Base-by-base conservation (phyloP, 1,284 basidiomycete species). In the Ceratorhiza oryzae-sativae region DNA sequence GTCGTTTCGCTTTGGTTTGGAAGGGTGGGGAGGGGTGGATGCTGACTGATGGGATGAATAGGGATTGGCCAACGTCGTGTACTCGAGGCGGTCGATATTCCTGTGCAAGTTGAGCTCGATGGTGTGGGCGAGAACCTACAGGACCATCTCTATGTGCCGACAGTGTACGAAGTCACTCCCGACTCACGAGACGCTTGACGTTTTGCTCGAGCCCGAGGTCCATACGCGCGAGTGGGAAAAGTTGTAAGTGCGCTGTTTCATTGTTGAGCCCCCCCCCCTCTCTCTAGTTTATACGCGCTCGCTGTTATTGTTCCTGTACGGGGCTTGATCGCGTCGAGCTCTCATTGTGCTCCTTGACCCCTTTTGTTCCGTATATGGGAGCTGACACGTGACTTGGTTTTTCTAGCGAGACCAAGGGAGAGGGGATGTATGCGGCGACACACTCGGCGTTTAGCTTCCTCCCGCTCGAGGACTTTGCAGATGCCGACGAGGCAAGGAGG, bases 51-150 rank as follows among this genome's bases (percentile, higher is more conserved):
- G n/a, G 42, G 30, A 45, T 45, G 42, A 10, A 74, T 75, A 36
- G 78, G 85, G 10, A 80, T 86, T 65, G 86, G 86, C 0, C 80
- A 82, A 58, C 74, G 79, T 41, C 72, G 75, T 13, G 78, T 83
- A 1, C 77, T 87, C 5, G 61, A 77, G 46, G 75, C 76, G 30
- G 74, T 81, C 5, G 80, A 79, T 23, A 82, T 86, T 53, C 77
- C 78, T 1, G 73, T 80, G 0, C 77, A 83, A 12, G 77, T 80
- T 20, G 77, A 82, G 71, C 76, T 83, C 12, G 79, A 81, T 2
- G 79, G 79, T 62, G 84, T 86, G 9, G 78, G 78, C 2, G 79
- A 82, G 75, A 84, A 86, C 75, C 76, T 86, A n/a, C 81, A 81
- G 73, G 82, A 83, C 75, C 81, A 82, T 73, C 41, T 71, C 25